phyloP scores from a whole-genome alignment of 108 stramenopile species.

The Fragilaria crotonensis region DNA sequence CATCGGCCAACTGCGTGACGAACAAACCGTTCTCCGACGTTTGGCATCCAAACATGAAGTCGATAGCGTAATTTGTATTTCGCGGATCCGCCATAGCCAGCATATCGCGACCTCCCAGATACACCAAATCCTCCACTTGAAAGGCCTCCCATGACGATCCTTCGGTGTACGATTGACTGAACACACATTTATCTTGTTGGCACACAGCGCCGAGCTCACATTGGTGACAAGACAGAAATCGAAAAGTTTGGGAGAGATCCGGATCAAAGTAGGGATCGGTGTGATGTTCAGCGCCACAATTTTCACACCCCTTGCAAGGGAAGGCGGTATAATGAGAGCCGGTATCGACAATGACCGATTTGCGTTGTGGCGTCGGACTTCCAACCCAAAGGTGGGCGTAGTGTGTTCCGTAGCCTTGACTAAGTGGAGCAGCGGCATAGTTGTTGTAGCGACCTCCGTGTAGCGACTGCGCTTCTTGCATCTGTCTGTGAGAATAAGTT shows the following conservation, averaged over 20 bases:
- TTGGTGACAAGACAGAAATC: slow-evolving; percentile 40
- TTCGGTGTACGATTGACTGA: slow-evolving; percentile 55
- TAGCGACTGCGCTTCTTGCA: neutral
- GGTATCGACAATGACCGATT: slow-evolving; percentile 93
- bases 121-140: slow-evolving; percentile 40
- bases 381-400: slow-evolving; percentile 89
- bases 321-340: slow-evolving; percentile 92
- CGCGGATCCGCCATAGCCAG: slow-evolving; percentile 31
- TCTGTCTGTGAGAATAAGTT: neutral
- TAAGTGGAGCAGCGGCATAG: slow-evolving; percentile 49
- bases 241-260: slow-evolving; percentile 43
- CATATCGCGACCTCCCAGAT: slow-evolving; percentile 35
- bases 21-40: slow-evolving; percentile 60
- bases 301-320: slow-evolving; percentile 76
- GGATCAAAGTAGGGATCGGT: slow-evolving; percentile 90
- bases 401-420: slow-evolving; percentile 88
- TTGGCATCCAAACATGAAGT: slow-evolving; percentile 92
- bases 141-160: slow-evolving; percentile 45
- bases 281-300: slow-evolving; percentile 81
- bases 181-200: slow-evolving; percentile 20
- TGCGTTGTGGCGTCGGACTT: slow-evolving; percentile 82
- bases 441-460: slow-evolving; percentile 12
- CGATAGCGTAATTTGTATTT: slow-evolving; percentile 23
- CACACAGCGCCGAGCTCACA: slow-evolving; percentile 41
- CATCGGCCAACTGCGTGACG: slow-evolving; percentile 84